phyloP scores from a whole-genome alignment of 108 stramenopile species.

The Poteriospumella lacustris region DNA sequence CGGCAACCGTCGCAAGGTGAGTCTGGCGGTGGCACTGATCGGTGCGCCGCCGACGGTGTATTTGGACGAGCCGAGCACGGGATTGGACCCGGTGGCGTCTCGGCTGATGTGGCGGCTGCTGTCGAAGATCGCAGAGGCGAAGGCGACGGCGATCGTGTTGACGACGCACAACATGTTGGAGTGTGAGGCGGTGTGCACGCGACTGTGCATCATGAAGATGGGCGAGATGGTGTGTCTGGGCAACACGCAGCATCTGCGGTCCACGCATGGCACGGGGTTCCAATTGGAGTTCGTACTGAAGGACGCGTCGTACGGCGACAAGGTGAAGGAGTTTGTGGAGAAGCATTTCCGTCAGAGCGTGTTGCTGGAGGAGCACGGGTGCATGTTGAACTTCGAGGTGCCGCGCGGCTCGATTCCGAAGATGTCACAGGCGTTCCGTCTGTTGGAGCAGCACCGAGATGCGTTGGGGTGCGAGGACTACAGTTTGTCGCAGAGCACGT shows the following conservation, averaged over 20 bases:
- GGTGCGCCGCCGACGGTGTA: conserved; percentile 29
- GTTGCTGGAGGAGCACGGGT: too few relatives aligned
- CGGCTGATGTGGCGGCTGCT: conserved; percentile 26
- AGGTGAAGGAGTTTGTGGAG: too few relatives aligned
- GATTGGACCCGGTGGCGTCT: conserved; percentile 24
- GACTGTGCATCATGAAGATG: conserved; percentile 26
- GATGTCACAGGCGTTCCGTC: too few relatives aligned
- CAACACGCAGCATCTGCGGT: conserved; percentile 25
- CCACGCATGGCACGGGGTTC: conserved; percentile 24
- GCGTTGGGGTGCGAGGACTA: too few relatives aligned
- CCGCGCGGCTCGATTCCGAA: too few relatives aligned
- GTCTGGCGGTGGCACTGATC: conserved; percentile 12
- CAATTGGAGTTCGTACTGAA: neutral
- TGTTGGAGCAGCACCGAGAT: too few relatives aligned
- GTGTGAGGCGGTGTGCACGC: conserved; percentile 28
- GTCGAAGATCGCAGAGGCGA: conserved; percentile 1
- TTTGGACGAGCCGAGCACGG: conserved; percentile 24
- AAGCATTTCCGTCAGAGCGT: too few relatives aligned
- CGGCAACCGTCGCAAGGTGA: conserved; percentile 20
- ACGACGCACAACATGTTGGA: conserved; percentile 30
- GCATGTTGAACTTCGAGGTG: too few relatives aligned
- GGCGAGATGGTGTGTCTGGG: conserved; percentile 29
- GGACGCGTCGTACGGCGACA: neutral
- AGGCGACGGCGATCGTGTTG: conserved; percentile 4
- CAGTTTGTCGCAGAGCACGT: conserved; percentile 15